Evolutionary conservation across 73 alveolate genomes (phyloP), one percentile per base, ranked within the genome.

Genomic region (Durusdinium trenchii): DNA sequence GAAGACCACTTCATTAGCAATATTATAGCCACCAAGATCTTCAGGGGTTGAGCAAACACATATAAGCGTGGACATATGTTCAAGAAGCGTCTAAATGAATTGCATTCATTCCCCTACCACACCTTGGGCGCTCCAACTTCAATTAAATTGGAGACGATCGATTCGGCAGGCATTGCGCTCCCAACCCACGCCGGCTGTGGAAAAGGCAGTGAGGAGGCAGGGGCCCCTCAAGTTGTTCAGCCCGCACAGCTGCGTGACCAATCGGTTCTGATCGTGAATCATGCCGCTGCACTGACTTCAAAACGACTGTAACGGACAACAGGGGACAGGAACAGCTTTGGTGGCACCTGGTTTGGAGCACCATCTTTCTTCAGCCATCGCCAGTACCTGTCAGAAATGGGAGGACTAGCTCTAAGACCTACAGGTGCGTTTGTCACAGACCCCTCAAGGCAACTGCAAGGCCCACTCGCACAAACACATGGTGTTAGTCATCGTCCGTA

Each of bases 121-220:
- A 51, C 94, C 61, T 86, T 86, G 1, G 95, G 95, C 3, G 95
- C 95, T 35, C 73, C 81, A 16, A 86, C 57, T 28, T 86, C 78
- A 32, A 46, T 43, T 60, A 87, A 42, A 26, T 83, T 83, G 32
- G 40, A 48, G 4, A 83, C 94, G n/a, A 83, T 3, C 20, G 94
- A 83, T 23, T 83, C 75, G 3, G 20, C 36, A 32, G 81, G n/a
- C 81, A 26, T 67, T n/a, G 42, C 81, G 43, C 45, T 1, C 10
- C 36, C 45, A 28, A 30, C 81, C 18, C 43, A 18, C 10, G 54
- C 6, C 16, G 43, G 14, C 23, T 16, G 20, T 10, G 20, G 54
- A 23, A 38, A 30, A 16, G 14, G 16, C 62, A 12, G 14, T 9
- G 9, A 20, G 9, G 20, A 20, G 28, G 64, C 64, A 54, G 64